These are phyloP conservation scores for Euphorbia corollata DNA, from an alignment of 441 rosid genomes.

Conservation along the genomic window DNA sequence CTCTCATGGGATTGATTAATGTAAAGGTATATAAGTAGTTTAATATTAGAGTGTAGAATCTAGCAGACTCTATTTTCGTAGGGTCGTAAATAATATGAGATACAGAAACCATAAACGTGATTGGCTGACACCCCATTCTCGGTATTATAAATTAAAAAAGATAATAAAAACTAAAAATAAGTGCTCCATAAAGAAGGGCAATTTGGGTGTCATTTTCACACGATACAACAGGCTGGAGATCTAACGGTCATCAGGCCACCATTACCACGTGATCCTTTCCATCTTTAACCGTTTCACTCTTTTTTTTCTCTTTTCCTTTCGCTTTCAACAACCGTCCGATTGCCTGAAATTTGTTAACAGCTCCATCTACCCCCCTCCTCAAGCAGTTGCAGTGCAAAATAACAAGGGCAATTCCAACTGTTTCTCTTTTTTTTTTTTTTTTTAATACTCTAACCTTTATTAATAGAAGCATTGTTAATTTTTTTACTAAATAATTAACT, in stretches of 20 bases:
- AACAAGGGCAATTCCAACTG: too few species aligned
- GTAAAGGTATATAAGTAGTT: background rate
- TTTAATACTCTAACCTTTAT: too few species aligned
- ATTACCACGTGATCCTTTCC: constrained; percentile 24
- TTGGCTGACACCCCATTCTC: background rate
- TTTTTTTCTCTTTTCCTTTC: background rate
- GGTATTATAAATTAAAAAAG: background rate
- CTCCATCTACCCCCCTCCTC: background rate
- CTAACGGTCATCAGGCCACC: constrained; percentile 24
- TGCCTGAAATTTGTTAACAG: constrained; percentile 14
- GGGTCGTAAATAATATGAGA: too few species aligned
- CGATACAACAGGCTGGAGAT: constrained; percentile 20
- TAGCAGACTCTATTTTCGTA: background rate
- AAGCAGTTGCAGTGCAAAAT: too few species aligned
- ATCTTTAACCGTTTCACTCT: constrained; percentile 13
- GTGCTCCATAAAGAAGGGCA: constrained; percentile 7
- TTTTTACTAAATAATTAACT: too few species aligned
- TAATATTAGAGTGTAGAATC: background rate
- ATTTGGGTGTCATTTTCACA: constrained; percentile 22
- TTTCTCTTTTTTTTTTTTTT: too few species aligned
- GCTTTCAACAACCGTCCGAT: constrained; percentile 24
- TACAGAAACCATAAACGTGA: background rate
- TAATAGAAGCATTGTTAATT: too few species aligned
- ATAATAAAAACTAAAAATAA: background rate
- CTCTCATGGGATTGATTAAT: too few species aligned